Evolutionary conservation across 345 rosid genomes (phyloP).

Genomic region (Aegle marmelos): DNA sequence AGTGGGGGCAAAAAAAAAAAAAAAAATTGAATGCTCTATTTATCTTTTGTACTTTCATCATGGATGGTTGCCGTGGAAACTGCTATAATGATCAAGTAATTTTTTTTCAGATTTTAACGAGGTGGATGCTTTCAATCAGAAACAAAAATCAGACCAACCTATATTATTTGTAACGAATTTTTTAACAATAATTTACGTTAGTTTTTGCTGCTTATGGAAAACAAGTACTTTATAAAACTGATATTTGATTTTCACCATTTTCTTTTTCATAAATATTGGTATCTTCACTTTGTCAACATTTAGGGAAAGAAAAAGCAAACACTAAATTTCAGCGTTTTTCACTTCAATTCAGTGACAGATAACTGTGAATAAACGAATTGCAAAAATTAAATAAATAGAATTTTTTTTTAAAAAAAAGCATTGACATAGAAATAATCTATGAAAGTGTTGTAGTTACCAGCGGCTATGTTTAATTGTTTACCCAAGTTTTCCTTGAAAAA

Average conservation of each 20-base stretch:
- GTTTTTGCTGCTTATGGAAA: not conserved
- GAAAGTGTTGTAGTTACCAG: not conserved
- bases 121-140: not conserved
- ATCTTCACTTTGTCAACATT: no score
- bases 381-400: not conserved
- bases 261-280: no score
- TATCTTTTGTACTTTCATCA: not conserved
- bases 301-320: no score
- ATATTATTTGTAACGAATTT: not conserved
- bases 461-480: not conserved
- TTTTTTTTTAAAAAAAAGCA: not conserved
- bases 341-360: no score
- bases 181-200: no score
- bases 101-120: not conserved
- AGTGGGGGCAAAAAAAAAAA: no score
- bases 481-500: no score
- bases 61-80: not conserved
- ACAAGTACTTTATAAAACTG: not conserved
- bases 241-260: not conserved
- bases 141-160: not conserved
- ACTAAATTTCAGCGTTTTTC: no score
- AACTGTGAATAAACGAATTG: not conserved
- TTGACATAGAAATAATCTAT: not conserved
- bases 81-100: not conserved
- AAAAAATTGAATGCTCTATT: not conserved